Evolutionary conservation across 352 stramenopile genomes (phyloP).

Genomic region (Phytopythium sindhum): DNA sequence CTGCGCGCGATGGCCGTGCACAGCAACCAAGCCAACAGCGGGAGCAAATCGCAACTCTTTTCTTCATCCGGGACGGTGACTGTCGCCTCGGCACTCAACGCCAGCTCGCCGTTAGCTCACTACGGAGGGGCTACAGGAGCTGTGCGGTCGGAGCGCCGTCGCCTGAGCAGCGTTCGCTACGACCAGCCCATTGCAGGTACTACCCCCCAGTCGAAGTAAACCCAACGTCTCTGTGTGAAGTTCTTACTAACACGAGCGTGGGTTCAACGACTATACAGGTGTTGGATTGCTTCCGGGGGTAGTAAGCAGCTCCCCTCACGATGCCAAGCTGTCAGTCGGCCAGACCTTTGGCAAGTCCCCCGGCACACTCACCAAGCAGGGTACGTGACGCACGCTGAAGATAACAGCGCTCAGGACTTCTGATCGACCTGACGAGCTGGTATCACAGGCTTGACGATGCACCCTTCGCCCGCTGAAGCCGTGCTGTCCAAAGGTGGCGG

Average conservation of each 20-base stretch:
- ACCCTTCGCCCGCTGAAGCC: constrained; percentile 37
- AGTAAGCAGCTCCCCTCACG: neutral
- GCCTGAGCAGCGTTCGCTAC: constrained; percentile 54
- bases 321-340: neutral
- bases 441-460: constrained; percentile 26
- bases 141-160: constrained; percentile 34
- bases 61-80: constrained; percentile 35
- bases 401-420: neutral
- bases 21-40: constrained; percentile 23
- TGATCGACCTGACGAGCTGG: neutral
- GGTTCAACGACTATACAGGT: neutral
- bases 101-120: constrained; percentile 16
- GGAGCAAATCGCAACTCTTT: neutral
- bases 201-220: neutral
- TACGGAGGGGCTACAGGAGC: constrained; percentile 3
- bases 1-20: constrained; percentile 13
- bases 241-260: neutral
- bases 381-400: neutral
- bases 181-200: constrained; percentile 39
- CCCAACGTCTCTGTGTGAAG: neutral
- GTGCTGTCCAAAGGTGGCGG: neutral
- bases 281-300: neutral
- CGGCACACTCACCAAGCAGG: neutral
- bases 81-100: constrained; percentile 39
- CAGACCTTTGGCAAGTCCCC: neutral